These are phyloP conservation scores for Camelina laxa DNA, from an alignment of 345 rosid genomes.

Conservation along the genomic window DNA sequence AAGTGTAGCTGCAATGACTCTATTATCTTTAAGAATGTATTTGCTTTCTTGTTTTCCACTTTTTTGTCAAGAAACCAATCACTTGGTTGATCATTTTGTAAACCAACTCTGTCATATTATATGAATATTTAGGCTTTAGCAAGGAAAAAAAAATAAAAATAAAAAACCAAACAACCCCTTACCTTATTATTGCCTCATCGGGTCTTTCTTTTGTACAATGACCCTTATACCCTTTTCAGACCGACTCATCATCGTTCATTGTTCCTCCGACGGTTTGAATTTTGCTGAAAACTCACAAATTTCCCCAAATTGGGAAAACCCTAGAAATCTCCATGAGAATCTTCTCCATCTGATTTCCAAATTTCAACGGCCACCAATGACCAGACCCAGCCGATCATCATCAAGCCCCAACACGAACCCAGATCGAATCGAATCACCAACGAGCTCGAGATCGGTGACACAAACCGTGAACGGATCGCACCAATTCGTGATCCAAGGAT, in stretches of 20 bases:
- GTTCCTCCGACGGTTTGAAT: not conserved
- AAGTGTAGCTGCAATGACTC: no score
- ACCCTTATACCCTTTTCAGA: not conserved
- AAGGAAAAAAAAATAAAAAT: no score
- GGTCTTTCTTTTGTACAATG: not conserved
- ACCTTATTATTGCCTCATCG: no score
- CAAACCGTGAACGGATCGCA: conserved; percentile 89
- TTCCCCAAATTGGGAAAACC: not conserved
- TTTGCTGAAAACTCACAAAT: not conserved
- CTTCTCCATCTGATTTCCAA: not conserved
- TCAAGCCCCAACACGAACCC: conserved; percentile 17
- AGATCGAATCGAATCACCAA: conserved; percentile 33
- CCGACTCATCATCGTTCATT: not conserved
- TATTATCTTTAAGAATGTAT: no score
- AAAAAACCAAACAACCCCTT: no score
- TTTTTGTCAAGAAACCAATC: no score
- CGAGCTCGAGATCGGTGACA: conserved; percentile 64
- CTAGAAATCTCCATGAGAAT: not conserved
- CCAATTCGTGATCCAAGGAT: conserved; percentile 73
- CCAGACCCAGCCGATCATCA: not conserved
- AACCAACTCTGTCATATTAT: no score
- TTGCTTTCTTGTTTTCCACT: no score
- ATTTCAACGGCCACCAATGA: not conserved
- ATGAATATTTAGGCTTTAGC: no score
- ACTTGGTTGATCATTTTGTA: no score